phyloP scores from a whole-genome alignment of 2,329 filamentous ascomycete species.

The Beauveria sp. region DNA sequence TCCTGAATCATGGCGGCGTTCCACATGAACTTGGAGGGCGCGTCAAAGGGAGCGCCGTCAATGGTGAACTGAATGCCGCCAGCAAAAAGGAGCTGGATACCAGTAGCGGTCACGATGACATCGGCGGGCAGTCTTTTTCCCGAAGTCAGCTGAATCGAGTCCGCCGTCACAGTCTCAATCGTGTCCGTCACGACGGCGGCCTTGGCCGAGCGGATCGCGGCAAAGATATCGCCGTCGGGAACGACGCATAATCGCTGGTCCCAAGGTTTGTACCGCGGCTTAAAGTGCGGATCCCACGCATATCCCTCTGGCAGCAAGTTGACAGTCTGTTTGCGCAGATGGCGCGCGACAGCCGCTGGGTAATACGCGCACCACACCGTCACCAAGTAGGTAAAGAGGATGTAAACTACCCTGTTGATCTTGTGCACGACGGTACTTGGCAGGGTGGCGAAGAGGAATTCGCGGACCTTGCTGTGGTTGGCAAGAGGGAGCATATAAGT shows the following conservation, averaged over 20 bases:
- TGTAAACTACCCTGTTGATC: slow-evolving; percentile 29
- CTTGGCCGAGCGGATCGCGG: slow-evolving; percentile 31
- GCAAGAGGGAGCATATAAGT: slow-evolving; percentile 56
- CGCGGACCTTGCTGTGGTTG: slow-evolving; percentile 29
- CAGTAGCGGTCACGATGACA: slow-evolving; percentile 63
- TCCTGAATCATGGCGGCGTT: slow-evolving; percentile 58
- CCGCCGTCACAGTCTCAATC: slow-evolving; percentile 42
- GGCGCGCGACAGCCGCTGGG: slow-evolving; percentile 17
- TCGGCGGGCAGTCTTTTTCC: slow-evolving; percentile 50
- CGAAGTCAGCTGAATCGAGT: slow-evolving; percentile 39
- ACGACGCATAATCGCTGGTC: slow-evolving; percentile 69
- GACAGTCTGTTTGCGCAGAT: slow-evolving; percentile 33
- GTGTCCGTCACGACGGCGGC: slow-evolving; percentile 41
- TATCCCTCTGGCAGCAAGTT: slow-evolving; percentile 45
- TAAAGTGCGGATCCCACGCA: slow-evolving; percentile 55
- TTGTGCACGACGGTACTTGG: slow-evolving; percentile 38
- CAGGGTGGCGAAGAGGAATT: slow-evolving; percentile 34
- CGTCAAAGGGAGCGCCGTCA: slow-evolving; percentile 44
- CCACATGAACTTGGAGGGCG: slow-evolving; percentile 50
- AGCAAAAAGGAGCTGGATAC: slow-evolving; percentile 52
- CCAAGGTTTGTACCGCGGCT: slow-evolving; percentile 58
- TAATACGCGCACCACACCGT: slow-evolving; percentile 35
- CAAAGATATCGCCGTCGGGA: slow-evolving; percentile 49
- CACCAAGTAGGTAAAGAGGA: slow-evolving; percentile 13
- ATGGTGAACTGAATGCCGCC: slow-evolving; percentile 45